Evolutionary conservation across 2,329 filamentous ascomycete species (phyloP).

Genomic region (Biscogniauxia sp.): DNA sequence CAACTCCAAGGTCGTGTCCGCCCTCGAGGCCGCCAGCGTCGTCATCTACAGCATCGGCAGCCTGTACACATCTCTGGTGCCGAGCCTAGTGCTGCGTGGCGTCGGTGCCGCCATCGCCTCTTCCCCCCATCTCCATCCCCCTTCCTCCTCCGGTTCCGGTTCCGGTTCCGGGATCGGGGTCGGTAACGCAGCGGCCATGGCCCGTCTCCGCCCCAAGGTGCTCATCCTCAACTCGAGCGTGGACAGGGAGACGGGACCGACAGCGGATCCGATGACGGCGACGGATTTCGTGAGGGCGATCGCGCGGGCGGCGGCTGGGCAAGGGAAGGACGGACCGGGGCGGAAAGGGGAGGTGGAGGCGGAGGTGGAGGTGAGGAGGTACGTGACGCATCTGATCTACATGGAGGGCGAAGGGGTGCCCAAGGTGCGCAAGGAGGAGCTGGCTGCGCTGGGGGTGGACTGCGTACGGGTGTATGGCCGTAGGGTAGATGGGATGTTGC

Average conservation of each 20-base stretch:
- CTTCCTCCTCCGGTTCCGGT: not conserved
- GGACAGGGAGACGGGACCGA: conserved; percentile 84
- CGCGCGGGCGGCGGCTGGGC: conserved; percentile 61
- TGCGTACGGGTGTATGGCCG: conserved; percentile 75
- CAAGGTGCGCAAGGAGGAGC: conserved; percentile 61
- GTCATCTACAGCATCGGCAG: conserved; percentile 94
- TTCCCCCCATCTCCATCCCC: not conserved
- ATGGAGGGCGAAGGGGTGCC: conserved; percentile 71
- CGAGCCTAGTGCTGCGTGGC: conserved; percentile 74
- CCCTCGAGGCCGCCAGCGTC: conserved; percentile 61
- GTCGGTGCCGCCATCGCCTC: conserved; percentile 60
- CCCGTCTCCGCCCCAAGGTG: conserved; percentile 62
- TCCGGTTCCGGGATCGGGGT: no score
- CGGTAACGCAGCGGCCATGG: not conserved
- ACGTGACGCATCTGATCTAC: conserved; percentile 83
- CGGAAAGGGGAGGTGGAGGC: not conserved
- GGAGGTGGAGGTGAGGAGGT: conserved; percentile 52
- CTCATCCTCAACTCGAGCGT: conserved; percentile 80
- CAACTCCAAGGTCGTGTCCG: conserved; percentile 75
- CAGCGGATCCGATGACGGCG: conserved; percentile 62
- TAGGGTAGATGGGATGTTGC: conserved; percentile 50
- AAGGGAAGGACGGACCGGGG: not conserved
- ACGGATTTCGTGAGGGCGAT: conserved; percentile 82
- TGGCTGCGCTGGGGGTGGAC: conserved; percentile 70
- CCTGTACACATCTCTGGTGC: conserved; percentile 85